These are phyloP conservation scores for Talaromyces proteolyticus DNA, from an alignment of 495 filamentous ascomycete genomes.

Conservation along the genomic window DNA sequence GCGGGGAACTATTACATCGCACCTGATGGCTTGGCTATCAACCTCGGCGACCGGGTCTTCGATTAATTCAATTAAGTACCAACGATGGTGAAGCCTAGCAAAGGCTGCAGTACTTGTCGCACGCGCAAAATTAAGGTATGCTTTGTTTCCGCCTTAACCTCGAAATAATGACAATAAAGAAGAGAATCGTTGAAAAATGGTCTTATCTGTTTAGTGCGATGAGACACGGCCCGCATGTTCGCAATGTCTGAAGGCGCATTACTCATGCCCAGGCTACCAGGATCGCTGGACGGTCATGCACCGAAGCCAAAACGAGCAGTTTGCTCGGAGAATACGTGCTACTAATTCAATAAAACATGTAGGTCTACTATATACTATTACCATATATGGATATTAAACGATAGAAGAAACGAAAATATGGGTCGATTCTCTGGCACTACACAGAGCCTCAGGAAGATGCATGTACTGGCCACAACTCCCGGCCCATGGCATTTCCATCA, in stretches of 20 bases:
- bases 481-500: neutral
- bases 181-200: neutral
- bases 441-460: neutral
- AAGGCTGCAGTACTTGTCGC: conserved; percentile 67
- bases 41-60: no score
- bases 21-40: neutral
- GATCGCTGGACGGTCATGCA: conserved; percentile 6
- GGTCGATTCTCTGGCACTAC: no score
- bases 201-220: conserved; percentile 14
- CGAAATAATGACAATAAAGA: neutral
- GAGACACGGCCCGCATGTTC: conserved; percentile 19
- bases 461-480: neutral
- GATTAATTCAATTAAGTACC: neutral
- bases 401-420: neutral
- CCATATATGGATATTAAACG: neutral
- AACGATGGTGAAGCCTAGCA: conserved; percentile 47
- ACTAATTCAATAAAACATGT: neutral
- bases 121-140: conserved; percentile 50
- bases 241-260: conserved; percentile 17
- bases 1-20: neutral
- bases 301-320: neutral
- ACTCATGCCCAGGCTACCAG: conserved; percentile 23
- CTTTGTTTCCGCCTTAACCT: neutral
- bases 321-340: neutral
- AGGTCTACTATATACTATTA: neutral